Evolutionary conservation across 441 rosid species (phyloP), one percentile per base, ranked within the genome.

Genomic region (Brassica balearica): DNA sequence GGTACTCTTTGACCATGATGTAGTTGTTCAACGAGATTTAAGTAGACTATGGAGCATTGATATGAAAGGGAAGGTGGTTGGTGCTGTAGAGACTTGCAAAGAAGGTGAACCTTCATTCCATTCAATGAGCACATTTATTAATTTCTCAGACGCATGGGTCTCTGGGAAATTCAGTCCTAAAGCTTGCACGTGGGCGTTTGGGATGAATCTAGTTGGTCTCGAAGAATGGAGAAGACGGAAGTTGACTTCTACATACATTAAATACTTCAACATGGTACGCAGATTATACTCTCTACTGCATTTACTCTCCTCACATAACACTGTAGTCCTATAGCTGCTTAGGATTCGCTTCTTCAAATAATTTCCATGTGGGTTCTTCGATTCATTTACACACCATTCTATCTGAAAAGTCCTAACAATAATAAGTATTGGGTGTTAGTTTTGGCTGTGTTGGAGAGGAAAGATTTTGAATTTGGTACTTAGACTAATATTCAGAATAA

Each of bases 181-280:
- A 70, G 80, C 93, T 70, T 92, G 98, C 88, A 90, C 97, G 2
- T 95, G 99, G 99, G 97, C 94, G 3, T 93, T 91, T 74, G 99
- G 99, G 20, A 84, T 93, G 98, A 93, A 95, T 86, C 78, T 95
- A 82, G 81, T 95, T 85, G 92, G 90, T 82, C 88, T 93, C 69
- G 71, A 73, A 67, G 88, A 88, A 80, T 93, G 98, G 98, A 95
- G 96, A 84, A 86, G 85, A 79, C 85, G 67, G 63, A 88, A 90
- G 80, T 80, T 95, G 80, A 92, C 97, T 56, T 82, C 86, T 66
- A 82, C 83, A 38, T 92, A 91, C 83, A 80, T 80, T 34, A 85
- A 84, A 73, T 93, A 88, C 84, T 80, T 92, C 82, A 84, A 84
- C 79, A 56, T 83, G 97, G 99, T 95, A 93, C 59, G 89, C 20